These are phyloP conservation scores for Monoraphidium neglectum DNA, from an alignment of 139 green algal species.

Conservation along the genomic window DNA sequence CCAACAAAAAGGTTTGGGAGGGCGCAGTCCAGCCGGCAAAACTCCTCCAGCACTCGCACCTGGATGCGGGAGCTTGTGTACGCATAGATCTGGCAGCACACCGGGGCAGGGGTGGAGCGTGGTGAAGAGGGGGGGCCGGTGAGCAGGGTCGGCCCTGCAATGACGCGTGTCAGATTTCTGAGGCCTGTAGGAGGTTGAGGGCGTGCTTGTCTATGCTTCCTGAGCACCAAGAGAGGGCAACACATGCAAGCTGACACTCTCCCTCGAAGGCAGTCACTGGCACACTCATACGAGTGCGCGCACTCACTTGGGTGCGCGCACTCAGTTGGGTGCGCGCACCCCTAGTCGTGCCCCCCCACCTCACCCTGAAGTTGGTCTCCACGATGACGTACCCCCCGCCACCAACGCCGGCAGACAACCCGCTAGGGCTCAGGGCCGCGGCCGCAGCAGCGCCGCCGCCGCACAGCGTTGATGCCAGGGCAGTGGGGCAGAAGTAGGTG, in stretches of 20 bases:
- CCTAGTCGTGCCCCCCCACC: no score
- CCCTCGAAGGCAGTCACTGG: no score
- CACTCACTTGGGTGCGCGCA: no score
- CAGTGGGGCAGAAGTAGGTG: conserved; percentile 68
- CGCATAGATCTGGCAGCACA: conserved; percentile 74
- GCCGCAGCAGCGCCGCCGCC: conserved; percentile 12
- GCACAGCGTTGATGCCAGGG: conserved; percentile 65
- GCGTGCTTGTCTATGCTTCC: no score
- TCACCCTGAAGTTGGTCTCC: conserved; percentile 86
- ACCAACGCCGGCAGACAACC: neutral
- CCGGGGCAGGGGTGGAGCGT: no score
- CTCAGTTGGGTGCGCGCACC: no score
- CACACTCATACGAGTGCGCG: no score
- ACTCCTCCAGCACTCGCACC: conserved; percentile 71
- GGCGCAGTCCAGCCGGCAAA: conserved; percentile 75
- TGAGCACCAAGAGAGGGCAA: no score
- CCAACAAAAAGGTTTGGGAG: conserved; percentile 93
- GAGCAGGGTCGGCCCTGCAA: neutral
- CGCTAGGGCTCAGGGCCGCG: neutral
- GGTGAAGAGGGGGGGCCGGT: neutral
- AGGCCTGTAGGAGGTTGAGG: no score
- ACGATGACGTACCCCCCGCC: conserved; percentile 71
- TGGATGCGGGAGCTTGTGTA: conserved; percentile 77
- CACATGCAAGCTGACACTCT: no score
- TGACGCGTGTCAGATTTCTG: no score